Evolutionary conservation across 2,329 filamentous ascomycete genomes (phyloP).

Genomic region (Botrytis tulipae): DNA sequence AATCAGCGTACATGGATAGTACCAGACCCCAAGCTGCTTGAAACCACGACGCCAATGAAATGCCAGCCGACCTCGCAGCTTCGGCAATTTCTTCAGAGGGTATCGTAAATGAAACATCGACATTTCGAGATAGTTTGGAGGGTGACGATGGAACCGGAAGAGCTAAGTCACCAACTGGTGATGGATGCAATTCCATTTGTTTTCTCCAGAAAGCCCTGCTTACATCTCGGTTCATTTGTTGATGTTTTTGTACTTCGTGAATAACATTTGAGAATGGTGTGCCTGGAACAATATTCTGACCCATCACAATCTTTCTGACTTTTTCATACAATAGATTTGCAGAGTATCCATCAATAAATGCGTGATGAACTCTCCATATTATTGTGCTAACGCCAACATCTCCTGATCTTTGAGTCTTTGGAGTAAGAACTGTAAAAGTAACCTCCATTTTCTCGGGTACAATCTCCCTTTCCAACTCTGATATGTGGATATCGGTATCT

Average conservation of each 20-base stretch:
- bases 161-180: background rate
- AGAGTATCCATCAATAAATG: constrained; percentile 40
- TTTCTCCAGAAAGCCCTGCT: constrained; percentile 16
- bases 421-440: constrained; percentile 7
- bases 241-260: constrained; percentile 1
- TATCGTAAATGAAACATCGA: constrained; percentile 15
- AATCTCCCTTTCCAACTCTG: constrained; percentile 1
- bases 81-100: constrained; percentile 7
- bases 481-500: constrained; percentile 1
- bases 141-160: background rate
- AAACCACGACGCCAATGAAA: constrained; percentile 25
- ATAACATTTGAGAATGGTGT: constrained; percentile 1
- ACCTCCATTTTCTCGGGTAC: constrained; percentile 2
- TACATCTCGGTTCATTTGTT: background rate
- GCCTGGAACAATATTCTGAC: background rate
- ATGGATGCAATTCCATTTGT: constrained; percentile 10
- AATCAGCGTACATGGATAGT: constrained; percentile 37
- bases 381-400: constrained; percentile 24
- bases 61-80: constrained; percentile 2
- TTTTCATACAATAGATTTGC: constrained; percentile 20
- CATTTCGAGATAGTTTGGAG: background rate
- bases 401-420: background rate
- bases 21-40: constrained; percentile 42
- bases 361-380: constrained; percentile 40
- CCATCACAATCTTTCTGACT: constrained; percentile 11